These are phyloP conservation scores for Carex myosuroides DNA, from an alignment of 176 grass and related monocot genomes.

Conservation along the genomic window DNA sequence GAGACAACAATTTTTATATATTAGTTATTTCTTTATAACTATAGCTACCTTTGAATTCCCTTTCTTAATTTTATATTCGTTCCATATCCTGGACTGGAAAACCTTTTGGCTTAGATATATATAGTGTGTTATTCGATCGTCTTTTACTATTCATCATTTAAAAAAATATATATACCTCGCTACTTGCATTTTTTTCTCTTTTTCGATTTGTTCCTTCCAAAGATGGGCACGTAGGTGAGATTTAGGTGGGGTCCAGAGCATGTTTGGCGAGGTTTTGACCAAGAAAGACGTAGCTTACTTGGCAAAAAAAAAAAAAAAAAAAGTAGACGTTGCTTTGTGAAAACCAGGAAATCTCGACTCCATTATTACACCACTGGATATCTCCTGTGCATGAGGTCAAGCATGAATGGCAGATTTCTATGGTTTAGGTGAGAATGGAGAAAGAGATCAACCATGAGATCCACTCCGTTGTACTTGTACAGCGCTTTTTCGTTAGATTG, in stretches of 20 bases:
- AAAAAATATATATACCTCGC: not conserved
- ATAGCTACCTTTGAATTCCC: not conserved
- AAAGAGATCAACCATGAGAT: not conserved
- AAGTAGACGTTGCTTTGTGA: not conserved
- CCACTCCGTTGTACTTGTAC: not conserved
- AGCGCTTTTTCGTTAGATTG: not conserved
- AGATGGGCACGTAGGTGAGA: not conserved
- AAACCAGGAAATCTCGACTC: not conserved
- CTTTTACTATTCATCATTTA: not conserved
- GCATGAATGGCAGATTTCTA: not conserved
- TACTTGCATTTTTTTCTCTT: not conserved
- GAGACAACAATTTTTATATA: not conserved
- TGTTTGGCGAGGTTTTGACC: slow-evolving; percentile 29
- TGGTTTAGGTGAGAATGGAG: not conserved
- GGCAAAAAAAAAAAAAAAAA: not conserved
- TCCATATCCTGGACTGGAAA: slow-evolving; percentile 6
- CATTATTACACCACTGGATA: not conserved
- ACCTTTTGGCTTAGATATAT: not conserved
- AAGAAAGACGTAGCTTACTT: not conserved
- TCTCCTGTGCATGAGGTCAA: not conserved
- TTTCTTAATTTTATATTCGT: slow-evolving; percentile 5
- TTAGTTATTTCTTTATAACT: not conserved
- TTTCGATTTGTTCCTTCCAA: not conserved
- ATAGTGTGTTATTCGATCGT: not conserved
- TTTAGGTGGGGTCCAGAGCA: not conserved